Evolutionary conservation across 2,329 filamentous ascomycete species (phyloP), one percentile per base, ranked within the genome.

Genomic region (Pseudohalonectria lignicola): DNA sequence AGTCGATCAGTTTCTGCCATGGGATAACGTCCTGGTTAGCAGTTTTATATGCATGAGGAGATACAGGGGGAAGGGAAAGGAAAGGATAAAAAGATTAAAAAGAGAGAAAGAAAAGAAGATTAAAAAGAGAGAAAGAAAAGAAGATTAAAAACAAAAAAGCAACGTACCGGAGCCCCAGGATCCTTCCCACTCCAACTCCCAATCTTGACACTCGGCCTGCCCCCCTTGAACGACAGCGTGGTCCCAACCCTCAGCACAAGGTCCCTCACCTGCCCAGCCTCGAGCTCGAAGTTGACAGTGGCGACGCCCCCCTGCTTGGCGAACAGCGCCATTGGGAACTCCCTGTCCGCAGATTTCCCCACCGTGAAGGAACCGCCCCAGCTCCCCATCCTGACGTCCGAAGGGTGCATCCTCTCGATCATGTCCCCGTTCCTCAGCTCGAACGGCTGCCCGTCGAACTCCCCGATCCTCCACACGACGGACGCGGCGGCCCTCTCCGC

Each of bases 361-460:
- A 74, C 67, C 3, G 68, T 74, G 47, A 69, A 72, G 0, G 64
- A 69, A 0, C 69, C 60, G 2, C 60, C 62, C 72, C 72, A 76
- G 5, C 55, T 54, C 4, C 56, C 55, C 71, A 76, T 76, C 35
- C 71, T 63, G 4, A 53, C 53, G 47, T 76, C 72, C 0, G 64
- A 64, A 2, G 69, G 70, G 44, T 76, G 73, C 74, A 77, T 76
- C 31, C 69, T 62, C 19, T 69, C 58, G 45, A 76, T 69, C 39
- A 72, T 73, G 15, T 63, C 72, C 3, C 71, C 72, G 42, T 79
- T 78, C 33, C 65, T 61, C 55, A 79, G 71, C 8, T 71, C 73
- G 13, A 60, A 63, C 15, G 67, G 67, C 48, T 66, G 61, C 7
- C 73, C 72, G 45, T 79, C 74, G 57, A 71, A 76, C 8, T 69